Conservation (phyloP, 768 basidiomycete genomes). For the Amanita rimosa region DNA sequence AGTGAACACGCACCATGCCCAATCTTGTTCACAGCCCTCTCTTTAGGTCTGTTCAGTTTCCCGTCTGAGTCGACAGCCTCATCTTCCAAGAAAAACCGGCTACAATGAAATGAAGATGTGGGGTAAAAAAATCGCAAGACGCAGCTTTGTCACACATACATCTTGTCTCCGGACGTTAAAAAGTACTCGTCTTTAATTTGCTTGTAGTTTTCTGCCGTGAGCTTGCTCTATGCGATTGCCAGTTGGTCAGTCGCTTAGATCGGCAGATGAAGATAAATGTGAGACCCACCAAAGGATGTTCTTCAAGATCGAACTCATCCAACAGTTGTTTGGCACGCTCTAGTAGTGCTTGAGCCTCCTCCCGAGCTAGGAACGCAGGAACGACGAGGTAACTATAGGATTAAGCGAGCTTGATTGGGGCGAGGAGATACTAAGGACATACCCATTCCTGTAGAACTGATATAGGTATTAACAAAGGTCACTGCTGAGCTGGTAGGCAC, state of each 20-base stretch:
- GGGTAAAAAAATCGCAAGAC: neutral
- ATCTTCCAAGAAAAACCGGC: constrained; percentile 86
- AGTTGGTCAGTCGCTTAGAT: neutral
- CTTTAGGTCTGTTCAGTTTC: constrained; percentile 59
- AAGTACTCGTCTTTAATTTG: constrained; percentile 94
- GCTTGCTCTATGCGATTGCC: constrained; percentile 57
- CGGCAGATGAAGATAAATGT: neutral
- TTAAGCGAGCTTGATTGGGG: neutral
- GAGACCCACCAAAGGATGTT: constrained; percentile 65
- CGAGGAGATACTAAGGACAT: constrained; percentile 5
- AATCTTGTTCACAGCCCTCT: constrained; percentile 89
- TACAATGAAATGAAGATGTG: no score
- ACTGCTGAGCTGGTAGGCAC: no score
- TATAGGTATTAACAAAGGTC: no score
- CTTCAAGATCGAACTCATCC: constrained; percentile 62
- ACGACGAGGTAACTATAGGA: constrained; percentile 57
- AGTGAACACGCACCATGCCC: constrained; percentile 67
- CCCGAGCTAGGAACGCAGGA: constrained; percentile 53
- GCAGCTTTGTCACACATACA: constrained; percentile 27
- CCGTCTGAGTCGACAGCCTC: constrained; percentile 66
- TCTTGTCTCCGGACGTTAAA: constrained; percentile 84
- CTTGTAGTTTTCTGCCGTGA: constrained; percentile 67
- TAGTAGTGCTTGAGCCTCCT: constrained; percentile 52
- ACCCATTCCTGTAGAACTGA: constrained; percentile 55
- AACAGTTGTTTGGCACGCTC: constrained; percentile 64